Conservation (phyloP, 768 basidiomycete species). For the Suillus occidentalis region DNA sequence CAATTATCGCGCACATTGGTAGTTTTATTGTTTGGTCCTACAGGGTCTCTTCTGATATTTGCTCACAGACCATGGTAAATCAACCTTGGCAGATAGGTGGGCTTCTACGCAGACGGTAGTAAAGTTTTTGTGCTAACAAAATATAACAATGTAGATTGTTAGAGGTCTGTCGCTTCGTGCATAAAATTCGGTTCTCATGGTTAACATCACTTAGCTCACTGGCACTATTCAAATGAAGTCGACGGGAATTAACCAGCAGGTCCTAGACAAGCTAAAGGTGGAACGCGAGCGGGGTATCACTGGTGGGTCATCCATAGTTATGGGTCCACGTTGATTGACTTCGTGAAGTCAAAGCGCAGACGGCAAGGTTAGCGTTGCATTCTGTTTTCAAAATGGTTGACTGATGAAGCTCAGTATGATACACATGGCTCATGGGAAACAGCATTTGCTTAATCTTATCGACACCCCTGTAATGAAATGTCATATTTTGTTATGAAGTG, state of each 20-base stretch:
- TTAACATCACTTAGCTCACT: constrained; percentile 59
- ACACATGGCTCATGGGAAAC: constrained; percentile 50
- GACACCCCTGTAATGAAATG: constrained; percentile 78
- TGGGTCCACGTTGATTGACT: constrained; percentile 2
- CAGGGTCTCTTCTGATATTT: constrained; percentile 9
- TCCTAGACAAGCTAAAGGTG: constrained; percentile 93
- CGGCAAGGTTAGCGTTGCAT: constrained; percentile 60
- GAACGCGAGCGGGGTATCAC: constrained; percentile 97
- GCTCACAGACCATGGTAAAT: constrained; percentile 88
- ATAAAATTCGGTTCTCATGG: not conserved
- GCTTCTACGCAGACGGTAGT: constrained; percentile 20
- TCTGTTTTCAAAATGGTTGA: constrained; percentile 4
- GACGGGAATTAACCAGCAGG: constrained; percentile 75
- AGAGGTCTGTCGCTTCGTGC: constrained; percentile 48
- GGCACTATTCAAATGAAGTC: constrained; percentile 75
- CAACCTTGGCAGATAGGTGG: constrained; percentile 85
- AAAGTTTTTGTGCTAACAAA: not conserved
- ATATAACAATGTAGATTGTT: constrained; percentile 52
- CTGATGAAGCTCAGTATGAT: constrained; percentile 64
- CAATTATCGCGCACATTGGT: constrained; percentile 97
- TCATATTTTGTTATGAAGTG: not conserved
- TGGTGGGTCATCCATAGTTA: constrained; percentile 42
- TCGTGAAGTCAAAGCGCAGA: constrained; percentile 86
- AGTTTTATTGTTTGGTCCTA: constrained; percentile 4
- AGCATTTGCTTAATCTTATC: constrained; percentile 87